Conservation (phyloP, 768 basidiomycete genomes). For the Tricholoma furcatifolium region DNA sequence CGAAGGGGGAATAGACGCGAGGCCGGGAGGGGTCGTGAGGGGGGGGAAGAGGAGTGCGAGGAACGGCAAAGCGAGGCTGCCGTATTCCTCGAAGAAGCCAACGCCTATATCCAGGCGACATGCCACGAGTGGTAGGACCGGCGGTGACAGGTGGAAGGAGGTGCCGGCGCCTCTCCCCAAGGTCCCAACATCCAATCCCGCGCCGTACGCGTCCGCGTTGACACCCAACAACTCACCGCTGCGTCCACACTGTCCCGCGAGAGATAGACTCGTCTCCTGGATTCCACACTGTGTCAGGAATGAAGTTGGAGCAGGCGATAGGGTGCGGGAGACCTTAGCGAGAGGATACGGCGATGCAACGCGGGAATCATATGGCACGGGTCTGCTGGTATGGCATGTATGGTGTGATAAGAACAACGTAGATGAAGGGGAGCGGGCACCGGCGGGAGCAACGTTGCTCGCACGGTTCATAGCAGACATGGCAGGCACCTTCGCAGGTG, state of each 20-base stretch:
- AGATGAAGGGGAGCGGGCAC: conserved; percentile 30
- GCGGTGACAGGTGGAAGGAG: neutral
- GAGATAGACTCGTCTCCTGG: conserved; percentile 26
- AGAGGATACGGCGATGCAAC: conserved; percentile 30
- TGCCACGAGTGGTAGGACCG: no score
- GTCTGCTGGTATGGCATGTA: conserved; percentile 36
- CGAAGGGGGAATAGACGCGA: neutral
- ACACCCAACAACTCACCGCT: conserved; percentile 16
- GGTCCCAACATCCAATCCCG: neutral
- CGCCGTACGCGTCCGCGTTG: conserved; percentile 8
- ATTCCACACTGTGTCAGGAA: conserved; percentile 14
- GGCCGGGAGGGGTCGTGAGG: no score
- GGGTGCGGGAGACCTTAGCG: conserved; percentile 23
- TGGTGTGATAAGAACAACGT: conserved; percentile 34
- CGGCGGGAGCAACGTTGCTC: conserved; percentile 23
- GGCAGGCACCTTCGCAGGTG: conserved; percentile 30
- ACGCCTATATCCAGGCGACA: no score
- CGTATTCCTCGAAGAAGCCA: no score
- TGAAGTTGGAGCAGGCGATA: conserved; percentile 18
- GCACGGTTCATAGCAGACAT: conserved; percentile 26
- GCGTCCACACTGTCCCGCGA: conserved; percentile 25
- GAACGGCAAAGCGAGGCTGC: no score
- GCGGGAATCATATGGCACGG: conserved; percentile 31
- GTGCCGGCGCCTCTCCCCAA: neutral
- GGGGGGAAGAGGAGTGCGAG: no score